Base-by-base conservation (phyloP, 1,284 basidiomycete genomes). In the Apiotrichum domesticum region DNA sequence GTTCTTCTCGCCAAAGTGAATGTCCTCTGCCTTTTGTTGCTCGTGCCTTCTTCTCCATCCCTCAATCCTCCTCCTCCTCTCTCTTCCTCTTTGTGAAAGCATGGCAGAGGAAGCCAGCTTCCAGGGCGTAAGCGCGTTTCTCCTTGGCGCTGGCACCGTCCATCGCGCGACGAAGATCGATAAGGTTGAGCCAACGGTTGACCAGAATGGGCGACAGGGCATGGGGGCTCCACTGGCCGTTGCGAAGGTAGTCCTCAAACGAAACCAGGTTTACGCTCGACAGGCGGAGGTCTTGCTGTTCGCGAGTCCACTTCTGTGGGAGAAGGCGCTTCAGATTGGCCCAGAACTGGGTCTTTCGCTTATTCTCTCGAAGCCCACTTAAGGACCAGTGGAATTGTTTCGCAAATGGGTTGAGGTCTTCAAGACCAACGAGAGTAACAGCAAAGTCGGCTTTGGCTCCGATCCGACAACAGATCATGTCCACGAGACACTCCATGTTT, bases 351-450 rank as follows among this genome's bases (percentile, higher is more conserved):
- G 4, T 2, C 6, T 35, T 7, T 35, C 35, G 29, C 35, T 29
- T 6, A 2, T 3, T 8, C 9, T 15, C 47, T 4, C 47, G 47
- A 35, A 29, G 21, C 2, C 5, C 10, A 29, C 35, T 37, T n/a
- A 4, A 7, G 1, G 14, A 9, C 47, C 47, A 49, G 21, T 49
- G 35, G 1, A 35, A 15, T 6, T 35, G 35, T 4, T 13, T 11
- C 3, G 42, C 54, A 43, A 46, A 55, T 3, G 57, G 54, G 37
- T 52, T 51, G 35, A 35, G 15, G 15, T 52, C 34, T 15, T 59
- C 57, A 4, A 59, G 37, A 6, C 57, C 57, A 15, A 59, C 57
- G 10, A 59, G 48, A 1, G 41, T 42, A 33, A 51, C 9, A 8
- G 2, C 8, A 41, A 43, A 13, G 13, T 51, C 8, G 1, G 39